These are phyloP conservation scores for Ceratobasidium sp. DNA, from an alignment of 1,284 basidiomycete species.

Conservation along the genomic window DNA sequence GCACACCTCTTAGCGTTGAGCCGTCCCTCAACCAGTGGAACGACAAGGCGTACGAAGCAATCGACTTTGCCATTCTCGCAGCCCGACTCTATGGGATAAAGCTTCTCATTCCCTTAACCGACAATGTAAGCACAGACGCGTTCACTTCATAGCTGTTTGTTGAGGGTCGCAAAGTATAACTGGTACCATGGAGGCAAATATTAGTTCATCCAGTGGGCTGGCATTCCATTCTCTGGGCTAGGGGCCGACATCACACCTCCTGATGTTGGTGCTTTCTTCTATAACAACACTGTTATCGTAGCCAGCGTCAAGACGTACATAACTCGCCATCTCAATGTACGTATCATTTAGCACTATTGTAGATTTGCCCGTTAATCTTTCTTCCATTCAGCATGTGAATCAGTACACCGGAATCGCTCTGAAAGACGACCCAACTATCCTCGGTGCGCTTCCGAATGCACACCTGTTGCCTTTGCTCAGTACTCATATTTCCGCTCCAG, in stretches of 20 bases:
- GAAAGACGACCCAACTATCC: conserved; percentile 52
- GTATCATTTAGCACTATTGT: background rate
- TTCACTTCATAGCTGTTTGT: background rate
- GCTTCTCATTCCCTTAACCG: conserved; percentile 54
- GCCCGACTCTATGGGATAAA: conserved; percentile 53
- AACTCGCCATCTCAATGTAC: conserved; percentile 48
- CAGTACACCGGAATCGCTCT: conserved; percentile 50
- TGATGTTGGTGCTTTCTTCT: conserved; percentile 51
- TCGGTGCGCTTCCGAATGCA: conserved; percentile 44
- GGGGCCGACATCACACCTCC: conserved; percentile 49
- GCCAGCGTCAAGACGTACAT: conserved; percentile 51
- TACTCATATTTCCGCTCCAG: conserved; percentile 46
- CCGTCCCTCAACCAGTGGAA: conserved; percentile 53
- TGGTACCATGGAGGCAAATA: conserved; percentile 51
- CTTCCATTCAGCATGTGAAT: conserved; percentile 47
- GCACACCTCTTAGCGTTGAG: conserved; percentile 52
- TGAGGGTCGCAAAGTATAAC: conserved; percentile 45
- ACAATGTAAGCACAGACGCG: conserved; percentile 49
- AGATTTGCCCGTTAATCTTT: conserved; percentile 1
- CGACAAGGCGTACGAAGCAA: conserved; percentile 52
- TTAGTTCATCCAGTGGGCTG: conserved; percentile 49
- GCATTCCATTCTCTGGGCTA: conserved; percentile 47
- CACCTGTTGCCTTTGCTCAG: conserved; percentile 38
- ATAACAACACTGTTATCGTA: conserved; percentile 49
- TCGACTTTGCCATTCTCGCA: conserved; percentile 55